Evolutionary conservation across 768 basidiomycete genomes (phyloP).

Genomic region (Serendipita indica): DNA sequence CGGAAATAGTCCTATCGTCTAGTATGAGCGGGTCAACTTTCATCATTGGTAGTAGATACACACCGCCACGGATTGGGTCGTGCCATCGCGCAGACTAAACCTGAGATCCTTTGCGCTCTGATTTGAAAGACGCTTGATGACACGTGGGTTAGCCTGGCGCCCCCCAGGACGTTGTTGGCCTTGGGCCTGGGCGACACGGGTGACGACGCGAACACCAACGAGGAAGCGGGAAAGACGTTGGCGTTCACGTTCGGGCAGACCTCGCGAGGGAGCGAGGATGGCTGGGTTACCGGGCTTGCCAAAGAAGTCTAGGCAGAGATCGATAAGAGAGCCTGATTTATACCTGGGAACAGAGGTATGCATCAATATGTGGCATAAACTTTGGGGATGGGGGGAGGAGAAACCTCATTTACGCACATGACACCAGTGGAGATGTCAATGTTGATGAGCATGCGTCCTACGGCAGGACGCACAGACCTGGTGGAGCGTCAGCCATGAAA

Average conservation of each 20-base stretch:
- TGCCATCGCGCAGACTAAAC: slow-evolving; percentile 46
- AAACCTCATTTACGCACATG: slow-evolving; percentile 28
- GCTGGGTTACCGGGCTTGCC: slow-evolving; percentile 18
- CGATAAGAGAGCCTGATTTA: slow-evolving; percentile 42
- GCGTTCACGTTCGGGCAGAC: slow-evolving; percentile 38
- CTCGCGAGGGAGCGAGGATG: slow-evolving; percentile 27
- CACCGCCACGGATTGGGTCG: slow-evolving; percentile 13
- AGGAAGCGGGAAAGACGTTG: slow-evolving; percentile 42
- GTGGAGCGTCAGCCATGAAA: neutral
- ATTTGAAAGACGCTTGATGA: slow-evolving; percentile 43
- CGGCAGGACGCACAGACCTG: slow-evolving; percentile 47
- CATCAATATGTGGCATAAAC: too few relatives aligned
- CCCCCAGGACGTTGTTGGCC: neutral
- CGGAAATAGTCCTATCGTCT: slow-evolving; percentile 35
- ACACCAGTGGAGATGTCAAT: slow-evolving; percentile 64
- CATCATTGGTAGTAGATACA: slow-evolving; percentile 27
- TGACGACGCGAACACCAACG: slow-evolving; percentile 35
- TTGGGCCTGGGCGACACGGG: slow-evolving; percentile 20
- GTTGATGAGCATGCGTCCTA: slow-evolving; percentile 51
- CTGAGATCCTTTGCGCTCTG: slow-evolving; percentile 37
- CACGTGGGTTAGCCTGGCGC: slow-evolving; percentile 27
- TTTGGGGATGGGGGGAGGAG: neutral
- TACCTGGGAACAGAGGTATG: slow-evolving; percentile 23
- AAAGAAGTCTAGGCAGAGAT: slow-evolving; percentile 44
- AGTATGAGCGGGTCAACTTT: neutral